Base-by-base conservation (phyloP, 2,329 filamentous ascomycete genomes). In the Colletotrichum tofieldiae region DNA sequence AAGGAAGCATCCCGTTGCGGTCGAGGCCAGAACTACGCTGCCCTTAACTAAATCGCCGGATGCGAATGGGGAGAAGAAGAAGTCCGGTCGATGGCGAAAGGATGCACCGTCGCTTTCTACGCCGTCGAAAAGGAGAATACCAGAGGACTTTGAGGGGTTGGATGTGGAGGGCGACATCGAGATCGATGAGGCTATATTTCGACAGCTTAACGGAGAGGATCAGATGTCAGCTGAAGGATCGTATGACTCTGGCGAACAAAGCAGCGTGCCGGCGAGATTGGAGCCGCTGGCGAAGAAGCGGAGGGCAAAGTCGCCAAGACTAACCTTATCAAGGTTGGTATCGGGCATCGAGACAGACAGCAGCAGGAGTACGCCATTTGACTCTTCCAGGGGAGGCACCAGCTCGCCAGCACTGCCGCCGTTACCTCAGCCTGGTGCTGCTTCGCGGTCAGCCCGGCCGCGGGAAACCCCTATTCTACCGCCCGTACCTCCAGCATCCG, bases 21-120 rank as follows among this genome's bases (percentile, higher is more conserved):
- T 56, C 29, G 26, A 45, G 7, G 14, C 51, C 4, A 56, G 23
- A 16, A 64, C 47, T n/a, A 32, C 56, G 41, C 41, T 37, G 23
- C 39, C 51, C 6, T 23, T 29, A 26, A 45, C 59, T 18, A 26
- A 60, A 16, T 18, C 52, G 20, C 49, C 49, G 26, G 26, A 29
- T 12, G 77, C 76, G 43, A 73, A 76, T 4, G 78, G 78, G 49
- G 73, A 74, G 62, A 77, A 69, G 73, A 75, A 39, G 72, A 76
- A 47, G 29, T 51, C 20, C 0, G 64, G 73, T 1, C 74, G 75
- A 23, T 77, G 77, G 4, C 81, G 77, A 71, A 78, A 76, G 60
- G 77, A 79, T 6, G 62, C 43, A 9, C 65, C 65, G 3, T 81
- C 84, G 76, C 73, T 84, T 1, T 80, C 79, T 3, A 83, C 80